Percentiles rank a stretch among this genome's conserved stretches.
These are phyloP conservation scores for Leishmania lainsoni DNA, from an alignment of 208 protist species.

Conservation along the genomic window DNA sequence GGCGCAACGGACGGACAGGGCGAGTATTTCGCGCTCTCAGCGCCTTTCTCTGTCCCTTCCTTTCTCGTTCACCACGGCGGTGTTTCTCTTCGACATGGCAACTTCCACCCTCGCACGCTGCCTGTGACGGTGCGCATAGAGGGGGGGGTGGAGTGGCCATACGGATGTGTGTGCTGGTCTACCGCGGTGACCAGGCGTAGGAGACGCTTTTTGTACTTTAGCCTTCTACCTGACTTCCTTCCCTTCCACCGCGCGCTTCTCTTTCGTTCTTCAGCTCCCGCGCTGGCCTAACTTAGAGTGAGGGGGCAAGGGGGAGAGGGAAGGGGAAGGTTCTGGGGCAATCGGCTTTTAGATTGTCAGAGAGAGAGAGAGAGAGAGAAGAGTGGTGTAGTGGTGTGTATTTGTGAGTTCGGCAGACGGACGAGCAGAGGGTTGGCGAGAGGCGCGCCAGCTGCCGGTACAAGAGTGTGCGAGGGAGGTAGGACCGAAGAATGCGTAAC, in stretches of 20 bases:
- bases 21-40: not conserved
- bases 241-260: not conserved
- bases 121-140: not conserved
- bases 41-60: not conserved
- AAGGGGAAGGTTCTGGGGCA: not conserved
- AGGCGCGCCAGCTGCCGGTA: not conserved
- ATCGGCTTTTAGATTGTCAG: not conserved
- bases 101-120: not conserved
- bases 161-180: not conserved
- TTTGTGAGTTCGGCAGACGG: not conserved
- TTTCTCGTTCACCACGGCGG: not conserved
- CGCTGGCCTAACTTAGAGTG: too few relatives aligned
- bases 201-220: not conserved
- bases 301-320: too few relatives aligned
- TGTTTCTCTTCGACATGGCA: conserved; percentile 4
- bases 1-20: not conserved
- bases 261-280: too few relatives aligned
- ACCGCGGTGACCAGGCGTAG: not conserved
- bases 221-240: not conserved
- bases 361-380: not conserved
- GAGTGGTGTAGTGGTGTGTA: not conserved
- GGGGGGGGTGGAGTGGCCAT: not conserved
- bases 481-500: not conserved
- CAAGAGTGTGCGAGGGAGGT: not conserved
- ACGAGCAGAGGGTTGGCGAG: not conserved